phyloP scores from a whole-genome alignment of 176 grass and related monocot species.

The Saccharum spontaneum region DNA sequence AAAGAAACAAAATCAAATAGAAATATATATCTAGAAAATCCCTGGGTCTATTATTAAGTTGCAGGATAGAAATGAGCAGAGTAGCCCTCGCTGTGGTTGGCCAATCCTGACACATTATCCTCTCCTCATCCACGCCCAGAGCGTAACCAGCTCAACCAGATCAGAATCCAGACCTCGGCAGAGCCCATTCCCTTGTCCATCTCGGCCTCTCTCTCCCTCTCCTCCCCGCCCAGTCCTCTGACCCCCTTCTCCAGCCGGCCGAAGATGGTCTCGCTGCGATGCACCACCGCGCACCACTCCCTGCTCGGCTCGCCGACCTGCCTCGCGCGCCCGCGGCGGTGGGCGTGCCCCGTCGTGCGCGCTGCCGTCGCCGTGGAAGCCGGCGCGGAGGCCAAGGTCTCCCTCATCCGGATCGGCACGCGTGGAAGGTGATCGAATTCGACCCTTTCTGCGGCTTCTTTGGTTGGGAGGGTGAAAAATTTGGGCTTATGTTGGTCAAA shows the following conservation, averaged over 20 bases:
- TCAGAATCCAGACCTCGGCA: slow-evolving; percentile 9
- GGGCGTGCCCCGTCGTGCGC: slow-evolving; percentile 39
- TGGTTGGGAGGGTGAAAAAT: background rate
- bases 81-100: slow-evolving; percentile 40
- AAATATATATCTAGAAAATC: background rate
- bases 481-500: background rate
- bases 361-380: slow-evolving; percentile 74
- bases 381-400: slow-evolving; percentile 73
- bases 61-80: background rate
- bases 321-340: slow-evolving; percentile 40
- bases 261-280: slow-evolving; percentile 60
- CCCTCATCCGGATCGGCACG: slow-evolving; percentile 87
- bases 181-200: background rate
- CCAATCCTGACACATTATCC: slow-evolving; percentile 75
- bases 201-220: slow-evolving; percentile 14
- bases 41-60: background rate
- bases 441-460: slow-evolving; percentile 16
- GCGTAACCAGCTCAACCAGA: slow-evolving; percentile 3
- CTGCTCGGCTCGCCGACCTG: slow-evolving; percentile 51
- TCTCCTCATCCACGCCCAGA: slow-evolving; percentile 38
- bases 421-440: slow-evolving; percentile 72
- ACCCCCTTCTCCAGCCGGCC: background rate
- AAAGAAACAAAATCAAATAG: no score
- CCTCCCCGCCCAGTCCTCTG: background rate
- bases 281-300: slow-evolving; percentile 43